Evolutionary conservation across 2,329 filamentous ascomycete genomes (phyloP), one percentile per base, ranked within the genome.

Genomic region (Colletotrichum lindemuthianum): DNA sequence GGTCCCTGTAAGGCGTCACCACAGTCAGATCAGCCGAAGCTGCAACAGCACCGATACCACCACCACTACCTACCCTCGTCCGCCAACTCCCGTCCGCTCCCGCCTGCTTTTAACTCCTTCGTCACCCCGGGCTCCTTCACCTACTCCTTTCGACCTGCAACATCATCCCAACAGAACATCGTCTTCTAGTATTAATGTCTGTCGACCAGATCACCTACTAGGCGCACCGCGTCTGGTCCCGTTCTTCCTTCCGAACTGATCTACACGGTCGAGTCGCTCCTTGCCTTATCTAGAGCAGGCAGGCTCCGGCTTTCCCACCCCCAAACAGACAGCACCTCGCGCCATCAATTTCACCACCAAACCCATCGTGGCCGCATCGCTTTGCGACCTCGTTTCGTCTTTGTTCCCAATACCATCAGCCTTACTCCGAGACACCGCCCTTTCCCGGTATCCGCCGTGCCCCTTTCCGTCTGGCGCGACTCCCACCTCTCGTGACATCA

Each of bases 201-300:
- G 58, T 48, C 65, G 58, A 57, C 61, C 60, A 63, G 58, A 63
- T 63, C 58, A 61, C 52, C 51, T 63, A 12, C 65, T 66, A 65
- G 67, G 51, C 67, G 66, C 65, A 67, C 54, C 61, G 67, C 66
- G 63, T 69, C 67, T 69, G 66, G 65, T 56, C 55, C 52, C 41
- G 64, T 68, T 65, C 63, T 55, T 37, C 47, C 41, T 57, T 41
- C 49, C 54, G 43, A 65, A 50, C 51, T 52, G 67, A 66, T 67
- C 61, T 54, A 57, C 59, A 67, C 47, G 48, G 57, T 67, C 65
- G 53, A 58, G 60, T 60, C 60, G 64, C 60, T 59, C 53, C 36
- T 55, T 65, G 55, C 57, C 54, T 67, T 59, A 59, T 53, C 63
- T 41, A 36, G 33, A 63, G n/a, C 44, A 57, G 40, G 48, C 52